These are phyloP conservation scores for Serendipita sp. DNA, from an alignment of 768 basidiomycete genomes.

Conservation along the genomic window DNA sequence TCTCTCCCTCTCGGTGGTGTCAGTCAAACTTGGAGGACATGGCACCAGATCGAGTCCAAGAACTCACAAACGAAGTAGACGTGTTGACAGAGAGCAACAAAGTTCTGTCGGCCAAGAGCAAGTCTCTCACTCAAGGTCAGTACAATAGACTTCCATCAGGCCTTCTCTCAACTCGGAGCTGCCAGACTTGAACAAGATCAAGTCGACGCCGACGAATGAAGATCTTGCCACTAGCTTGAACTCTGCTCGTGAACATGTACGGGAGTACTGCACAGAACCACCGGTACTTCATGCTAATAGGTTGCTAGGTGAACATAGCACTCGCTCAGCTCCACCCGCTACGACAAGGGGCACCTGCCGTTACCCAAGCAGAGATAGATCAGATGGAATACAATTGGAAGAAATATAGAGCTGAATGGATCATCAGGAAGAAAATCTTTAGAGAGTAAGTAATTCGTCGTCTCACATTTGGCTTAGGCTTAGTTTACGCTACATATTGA, in stretches of 20 bases:
- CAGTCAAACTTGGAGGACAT: conserved; percentile 55
- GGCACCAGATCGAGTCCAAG: conserved; percentile 40
- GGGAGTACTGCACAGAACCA: conserved; percentile 11
- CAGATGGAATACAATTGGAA: conserved; percentile 57
- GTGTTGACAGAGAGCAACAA: conserved; percentile 45
- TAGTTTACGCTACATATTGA: background rate
- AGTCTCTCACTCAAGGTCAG: conserved; percentile 31
- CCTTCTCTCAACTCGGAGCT: background rate
- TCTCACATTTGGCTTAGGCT: background rate
- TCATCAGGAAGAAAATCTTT: conserved; percentile 57
- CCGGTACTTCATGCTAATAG: conserved; percentile 9
- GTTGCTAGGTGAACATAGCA: conserved; percentile 32
- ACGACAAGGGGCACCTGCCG: conserved; percentile 44
- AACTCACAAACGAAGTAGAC: conserved; percentile 43
- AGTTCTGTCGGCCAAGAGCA: conserved; percentile 31
- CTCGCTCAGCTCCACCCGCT: conserved; percentile 42
- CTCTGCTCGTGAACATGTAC: conserved; percentile 37
- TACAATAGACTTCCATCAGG: background rate
- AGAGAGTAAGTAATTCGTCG: conserved; percentile 34
- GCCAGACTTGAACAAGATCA: conserved; percentile 49
- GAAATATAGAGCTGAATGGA: conserved; percentile 72
- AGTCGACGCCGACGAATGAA: conserved; percentile 47
- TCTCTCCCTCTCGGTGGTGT: background rate
- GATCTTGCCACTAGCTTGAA: conserved; percentile 42
- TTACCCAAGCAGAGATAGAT: conserved; percentile 55